Base-by-base conservation (phyloP, 768 basidiomycete species). In the Clathrus columnatus region DNA sequence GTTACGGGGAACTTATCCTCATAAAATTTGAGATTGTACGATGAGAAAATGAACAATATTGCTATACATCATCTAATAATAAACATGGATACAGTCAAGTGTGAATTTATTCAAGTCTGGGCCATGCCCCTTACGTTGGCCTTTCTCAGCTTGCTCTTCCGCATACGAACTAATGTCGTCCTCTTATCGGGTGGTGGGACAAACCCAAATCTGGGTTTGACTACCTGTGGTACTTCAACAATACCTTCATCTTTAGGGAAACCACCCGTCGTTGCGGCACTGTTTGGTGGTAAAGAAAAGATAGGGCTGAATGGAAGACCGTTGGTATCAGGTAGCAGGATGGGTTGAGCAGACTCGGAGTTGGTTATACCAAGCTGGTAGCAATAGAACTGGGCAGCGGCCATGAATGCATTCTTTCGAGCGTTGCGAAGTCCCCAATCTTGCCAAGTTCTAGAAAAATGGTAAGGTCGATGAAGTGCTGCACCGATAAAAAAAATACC, bases 371-470 rank as follows among this genome's bases (percentile, higher is more conserved):
- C 83, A 7, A 89, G 77, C 63, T 86, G 79, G 52, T 74, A 78
- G 62, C 79, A 85, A 66, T 83, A 89, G 61, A 82, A 77, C 61
- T 87, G 80, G 20, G 82, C 82, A 1, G 88, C 87, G 7, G 85
- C 85, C 63, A 87, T 80, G 72, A 91, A 91, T 2, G 87, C 84
- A 0, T 87, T 90, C 64, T 78, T 81, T 47, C 86, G 79, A 10
- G 75, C 68, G 58, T 71, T 72, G 18, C 76, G 77, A 24, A 83
- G 68, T 23, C 79, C 77, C 86, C 86, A 90, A 66, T 82, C 80
- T 61, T 75, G 72, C 73, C 73, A 75, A 21, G 69, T 74, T 69
- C 78, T 72, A 63, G 66, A 27, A 28, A 8, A 49, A n/a, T 30
- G 27, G 10, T 17, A 24, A 20, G 32, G 41, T 7, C 24, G 43